Base-by-base conservation (phyloP, 2,329 filamentous ascomycete species). In the Aureobasidium mangrovei region DNA sequence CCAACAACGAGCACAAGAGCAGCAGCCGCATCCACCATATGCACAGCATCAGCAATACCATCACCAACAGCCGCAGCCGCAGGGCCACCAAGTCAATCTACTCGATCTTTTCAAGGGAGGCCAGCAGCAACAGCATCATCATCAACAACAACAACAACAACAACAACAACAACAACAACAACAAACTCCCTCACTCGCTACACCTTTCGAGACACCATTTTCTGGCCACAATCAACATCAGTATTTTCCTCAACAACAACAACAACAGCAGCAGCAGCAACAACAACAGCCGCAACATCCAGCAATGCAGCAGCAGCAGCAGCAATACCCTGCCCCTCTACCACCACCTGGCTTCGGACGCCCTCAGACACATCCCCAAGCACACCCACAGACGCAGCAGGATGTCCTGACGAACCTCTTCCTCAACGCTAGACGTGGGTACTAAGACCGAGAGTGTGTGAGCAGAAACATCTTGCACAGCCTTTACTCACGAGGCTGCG, bases 91-190 rank as follows among this genome's bases (percentile, higher is more conserved):
- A 54, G 52, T 62, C 41, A 55, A 57, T 18, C 56, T 65, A 10
- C 57, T 65, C 4, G 58, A 62, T 41, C 54, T 67, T 33, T 64
- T 67, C 59, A 64, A 65, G 48, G 60, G 60, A 32, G 27, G 28
- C 31, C 53, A 18, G 41, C 49, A 52, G 18, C 53, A 32, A 26
- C 36, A 53, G 9, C 38, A 29, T 8, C 35, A 47, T 3, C 36
- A 28, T 10, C 26, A 40, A 33, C 47, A 51, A 9, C 28, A 32
- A 28, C 47, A 12, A n/a, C 38, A 40, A 31, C 45, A 48, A 38
- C 47, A 49, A 32, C 36, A 51, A 26, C 47, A 51, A 18, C 47
- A 51, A 10, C 29, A 18, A 18, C 18, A 18, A 1, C 18, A 18
- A 18, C 18, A 18, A 18, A 18, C 18, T 35, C 32, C 32, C 32